Base-by-base conservation (phyloP, 139 green algal species). In the Penium margaritaceum region DNA sequence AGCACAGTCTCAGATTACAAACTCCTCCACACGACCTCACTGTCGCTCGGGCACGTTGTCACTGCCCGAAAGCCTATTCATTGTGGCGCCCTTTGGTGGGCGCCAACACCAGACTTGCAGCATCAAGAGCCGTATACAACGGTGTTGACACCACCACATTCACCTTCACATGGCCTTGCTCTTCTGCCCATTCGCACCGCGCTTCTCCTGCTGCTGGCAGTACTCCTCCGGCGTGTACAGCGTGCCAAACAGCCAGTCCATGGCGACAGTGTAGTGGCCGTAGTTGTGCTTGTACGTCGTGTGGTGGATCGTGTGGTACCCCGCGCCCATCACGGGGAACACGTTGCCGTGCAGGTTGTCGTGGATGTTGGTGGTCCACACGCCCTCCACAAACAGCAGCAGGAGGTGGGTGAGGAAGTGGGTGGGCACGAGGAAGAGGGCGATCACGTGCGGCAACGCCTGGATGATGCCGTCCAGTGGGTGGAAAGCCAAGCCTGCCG, bases 331-430 rank as follows among this genome's bases (percentile, higher is more conserved):
- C 51, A 97, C 82, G 14, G 93, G 93, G 55, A 86, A 78, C 37
- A 83, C 38, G 30, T 87, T 83, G 44, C 72, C 92, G 70, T 97
- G 81, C 0, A 97, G 69, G 83, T 80, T 88, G 85, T 97, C 92
- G 81, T 97, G 92, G 76, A 97, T 97, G 87, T 95, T 97, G 54
- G 89, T 90, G 15, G 92, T 97, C 92, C 92, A 97, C 6, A 97
- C 67, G 29, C 77, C 93, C 19, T 93, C 96, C 5, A 82, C 78
- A 62, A 97, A 97, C 15, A 97, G 87, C 61, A 97, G 83, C 44
- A 97, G 70, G 80, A 96, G 90, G 73, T 95, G 88, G 12, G 90
- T 96, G 5, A 97, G 72, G 69, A 91, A 90, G 78, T 97, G 92
- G 85, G 90, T 93, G 33, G 92, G 92, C 38, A 95, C 72, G 55